Evolutionary conservation across 2,329 filamentous ascomycete species (phyloP).

Genomic region (Fusarium oxysporum): DNA sequence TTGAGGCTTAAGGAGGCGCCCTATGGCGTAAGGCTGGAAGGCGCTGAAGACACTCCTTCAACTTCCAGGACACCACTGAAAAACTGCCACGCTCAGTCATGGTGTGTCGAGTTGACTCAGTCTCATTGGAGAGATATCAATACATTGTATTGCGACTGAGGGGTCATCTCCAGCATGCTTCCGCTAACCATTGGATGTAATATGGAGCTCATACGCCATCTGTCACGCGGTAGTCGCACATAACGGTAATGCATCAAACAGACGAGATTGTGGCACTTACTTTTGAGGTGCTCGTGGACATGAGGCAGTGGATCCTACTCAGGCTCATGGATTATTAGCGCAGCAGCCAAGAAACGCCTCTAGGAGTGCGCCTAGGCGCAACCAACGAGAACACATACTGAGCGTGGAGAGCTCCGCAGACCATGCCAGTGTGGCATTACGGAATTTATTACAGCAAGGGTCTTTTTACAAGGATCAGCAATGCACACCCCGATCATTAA

Average conservation of each 20-base stretch:
- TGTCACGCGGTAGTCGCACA: conserved; percentile 22
- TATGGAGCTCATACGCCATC: conserved; percentile 1
- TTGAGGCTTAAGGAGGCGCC: conserved; percentile 20
- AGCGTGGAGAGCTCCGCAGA: conserved; percentile 7
- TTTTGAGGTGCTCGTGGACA: not conserved
- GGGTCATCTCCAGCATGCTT: conserved; percentile 2
- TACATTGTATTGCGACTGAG: conserved; percentile 10
- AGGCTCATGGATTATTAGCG: conserved; percentile 17
- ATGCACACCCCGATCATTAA: conserved; percentile 9
- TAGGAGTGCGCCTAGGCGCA: not conserved
- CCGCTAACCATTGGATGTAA: not conserved
- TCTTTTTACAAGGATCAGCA: conserved; percentile 14
- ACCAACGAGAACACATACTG: conserved; percentile 11
- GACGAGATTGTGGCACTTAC: conserved; percentile 22
- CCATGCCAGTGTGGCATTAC: conserved; percentile 29
- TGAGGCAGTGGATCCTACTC: conserved; percentile 1
- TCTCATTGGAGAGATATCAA: conserved; percentile 1
- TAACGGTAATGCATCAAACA: conserved; percentile 20
- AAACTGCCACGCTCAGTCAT: conserved; percentile 27
- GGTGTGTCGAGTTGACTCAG: not conserved
- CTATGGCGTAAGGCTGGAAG: conserved; percentile 1
- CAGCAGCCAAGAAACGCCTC: conserved; percentile 30
- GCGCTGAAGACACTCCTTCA: conserved; percentile 20
- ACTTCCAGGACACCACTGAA: conserved; percentile 7
- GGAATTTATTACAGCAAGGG: conserved; percentile 29